Percentiles rank a stretch among this genome's conserved stretches.
These are phyloP conservation scores for Yueomyces sp. DNA, from an alignment of 805 yeast genomes.

Conservation along the genomic window DNA sequence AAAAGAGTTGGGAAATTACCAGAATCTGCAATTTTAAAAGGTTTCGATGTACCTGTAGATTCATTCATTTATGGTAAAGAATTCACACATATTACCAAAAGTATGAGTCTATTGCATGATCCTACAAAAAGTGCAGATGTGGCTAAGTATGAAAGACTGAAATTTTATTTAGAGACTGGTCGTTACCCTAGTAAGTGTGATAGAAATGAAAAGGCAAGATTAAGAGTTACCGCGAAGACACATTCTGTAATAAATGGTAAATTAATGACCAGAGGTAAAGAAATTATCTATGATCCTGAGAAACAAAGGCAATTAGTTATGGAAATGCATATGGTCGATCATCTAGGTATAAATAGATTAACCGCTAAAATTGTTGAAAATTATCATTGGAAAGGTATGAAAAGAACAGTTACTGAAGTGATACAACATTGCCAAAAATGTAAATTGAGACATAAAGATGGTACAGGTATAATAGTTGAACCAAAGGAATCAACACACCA, in stretches of 20 bases:
- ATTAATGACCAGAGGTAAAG: conserved; percentile 62
- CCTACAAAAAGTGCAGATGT: conserved; percentile 16
- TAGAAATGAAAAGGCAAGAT: conserved; percentile 76
- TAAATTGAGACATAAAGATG: conserved; percentile 31
- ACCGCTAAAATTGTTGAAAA: conserved; percentile 64
- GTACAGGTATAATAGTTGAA: conserved; percentile 19
- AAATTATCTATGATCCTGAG: conserved; percentile 67
- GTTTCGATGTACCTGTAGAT: conserved; percentile 75
- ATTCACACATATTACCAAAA: conserved; percentile 35
- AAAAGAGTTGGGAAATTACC: conserved; percentile 66
- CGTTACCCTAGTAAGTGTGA: conserved; percentile 74
- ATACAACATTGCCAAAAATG: conserved; percentile 68
- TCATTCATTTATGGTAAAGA: conserved; percentile 77
- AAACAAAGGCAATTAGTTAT: conserved; percentile 65
- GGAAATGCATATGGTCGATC: conserved; percentile 54
- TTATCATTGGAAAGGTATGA: conserved; percentile 86
- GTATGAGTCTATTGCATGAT: conserved; percentile 18
- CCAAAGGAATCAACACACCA: conserved; percentile 10
- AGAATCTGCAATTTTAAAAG: conserved; percentile 81
- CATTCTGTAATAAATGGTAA: conserved; percentile 62
- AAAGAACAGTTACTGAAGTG: conserved; percentile 72
- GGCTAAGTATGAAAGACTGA: conserved; percentile 60
- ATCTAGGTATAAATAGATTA: conserved; percentile 82
- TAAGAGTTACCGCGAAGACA: conserved; percentile 60
- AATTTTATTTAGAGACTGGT: conserved; percentile 68